A percentile compares a stretch with the other conserved stretches of the same genome.
Evolutionary conservation across 2,329 filamentous ascomycete species (phyloP).

Genomic region (Trichoderma harzianum): DNA sequence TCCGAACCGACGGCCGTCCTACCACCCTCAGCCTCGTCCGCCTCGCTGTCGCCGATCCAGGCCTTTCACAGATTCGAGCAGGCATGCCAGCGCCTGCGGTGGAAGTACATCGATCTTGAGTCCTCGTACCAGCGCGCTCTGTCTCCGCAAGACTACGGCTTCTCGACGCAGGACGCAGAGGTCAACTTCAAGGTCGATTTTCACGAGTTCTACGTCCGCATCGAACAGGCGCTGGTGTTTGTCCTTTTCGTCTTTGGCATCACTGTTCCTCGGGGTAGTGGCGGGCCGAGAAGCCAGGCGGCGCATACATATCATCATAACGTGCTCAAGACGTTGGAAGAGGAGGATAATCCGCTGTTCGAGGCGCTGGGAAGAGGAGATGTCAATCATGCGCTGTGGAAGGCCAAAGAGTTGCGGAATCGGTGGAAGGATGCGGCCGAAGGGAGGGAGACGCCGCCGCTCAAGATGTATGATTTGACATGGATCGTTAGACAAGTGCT

Average conservation of each 20-base stretch:
- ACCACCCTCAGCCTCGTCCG: conserved; percentile 11
- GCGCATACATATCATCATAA: conserved; percentile 66
- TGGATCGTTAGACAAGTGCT: conserved; percentile 58
- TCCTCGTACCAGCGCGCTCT: conserved; percentile 52
- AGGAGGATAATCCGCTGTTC: conserved; percentile 55
- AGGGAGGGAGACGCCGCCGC: conserved; percentile 34
- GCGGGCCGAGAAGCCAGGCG: conserved; percentile 8
- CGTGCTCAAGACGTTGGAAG: conserved; percentile 60
- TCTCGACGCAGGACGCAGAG: conserved; percentile 47
- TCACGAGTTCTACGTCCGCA: conserved; percentile 70
- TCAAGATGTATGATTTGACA: conserved; percentile 61
- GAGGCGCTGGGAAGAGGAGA: conserved; percentile 51
- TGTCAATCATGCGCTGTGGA: conserved; percentile 55
- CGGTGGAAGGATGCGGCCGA: conserved; percentile 67
- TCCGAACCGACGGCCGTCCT: neutral
- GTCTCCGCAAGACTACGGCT: conserved; percentile 34
- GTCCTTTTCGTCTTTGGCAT: conserved; percentile 63
- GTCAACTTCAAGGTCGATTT: conserved; percentile 77
- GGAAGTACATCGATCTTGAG: conserved; percentile 61
- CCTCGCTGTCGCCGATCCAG: conserved; percentile 29
- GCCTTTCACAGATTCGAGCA: conserved; percentile 58
- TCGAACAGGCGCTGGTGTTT: conserved; percentile 68
- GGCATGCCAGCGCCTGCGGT: conserved; percentile 57
- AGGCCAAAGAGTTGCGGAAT: conserved; percentile 69
- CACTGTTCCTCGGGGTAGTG: conserved; percentile 36